Percentiles rank a stretch among this genome's conserved stretches.
Evolutionary conservation across 2,329 filamentous ascomycete species (phyloP).

Genomic region (Verticillium longisporum): DNA sequence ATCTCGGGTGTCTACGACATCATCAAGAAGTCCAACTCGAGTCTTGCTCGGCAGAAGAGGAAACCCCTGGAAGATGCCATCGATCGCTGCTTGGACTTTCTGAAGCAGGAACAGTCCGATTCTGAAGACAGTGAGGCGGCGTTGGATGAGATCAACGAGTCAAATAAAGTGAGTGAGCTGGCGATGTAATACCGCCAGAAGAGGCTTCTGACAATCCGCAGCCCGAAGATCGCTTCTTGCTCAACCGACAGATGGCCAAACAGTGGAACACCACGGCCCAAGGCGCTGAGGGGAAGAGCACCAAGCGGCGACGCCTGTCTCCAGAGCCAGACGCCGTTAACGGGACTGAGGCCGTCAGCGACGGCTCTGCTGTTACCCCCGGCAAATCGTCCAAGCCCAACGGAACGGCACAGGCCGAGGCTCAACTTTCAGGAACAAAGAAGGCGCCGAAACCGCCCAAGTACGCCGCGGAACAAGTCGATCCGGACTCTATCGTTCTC

Average conservation of each 20-base stretch:
- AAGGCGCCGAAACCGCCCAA: constrained; percentile 9
- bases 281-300: constrained; percentile 11
- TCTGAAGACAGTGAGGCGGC: constrained; percentile 47
- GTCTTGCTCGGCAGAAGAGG: constrained; percentile 75
- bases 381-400: constrained; percentile 1
- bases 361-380: constrained; percentile 4
- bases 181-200: constrained; percentile 8
- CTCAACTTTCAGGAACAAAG: background rate
- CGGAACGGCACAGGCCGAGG: background rate
- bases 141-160: constrained; percentile 26
- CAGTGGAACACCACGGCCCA: constrained; percentile 24
- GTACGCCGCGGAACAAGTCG: constrained; percentile 10
- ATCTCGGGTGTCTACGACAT: constrained; percentile 56
- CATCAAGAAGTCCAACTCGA: constrained; percentile 82
- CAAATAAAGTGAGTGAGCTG: constrained; percentile 11
- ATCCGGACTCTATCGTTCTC: constrained; percentile 7
- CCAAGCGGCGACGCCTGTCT: constrained; percentile 15
- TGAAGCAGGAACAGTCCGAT: constrained; percentile 57
- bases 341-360: constrained; percentile 4
- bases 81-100: constrained; percentile 68
- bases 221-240: constrained; percentile 28
- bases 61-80: constrained; percentile 77
- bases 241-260: constrained; percentile 35
- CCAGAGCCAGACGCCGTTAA: constrained; percentile 10
- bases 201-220: constrained; percentile 12